Evolutionary conservation across 177 flowering plant genomes (phyloP).

Genomic region (Vitis hybrid): DNA sequence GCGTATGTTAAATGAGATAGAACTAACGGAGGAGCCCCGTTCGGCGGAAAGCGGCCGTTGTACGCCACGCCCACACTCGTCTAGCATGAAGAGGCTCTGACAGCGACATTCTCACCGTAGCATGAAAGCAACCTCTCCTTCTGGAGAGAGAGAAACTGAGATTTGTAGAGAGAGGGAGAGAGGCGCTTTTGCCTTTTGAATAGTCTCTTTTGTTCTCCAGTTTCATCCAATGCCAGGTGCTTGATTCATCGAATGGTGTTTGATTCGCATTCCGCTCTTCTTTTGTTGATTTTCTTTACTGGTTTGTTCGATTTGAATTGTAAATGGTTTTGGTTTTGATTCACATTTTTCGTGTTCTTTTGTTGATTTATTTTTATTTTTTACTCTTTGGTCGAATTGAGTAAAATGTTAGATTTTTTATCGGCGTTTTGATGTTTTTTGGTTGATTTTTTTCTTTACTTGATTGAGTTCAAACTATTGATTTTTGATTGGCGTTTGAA

Average conservation of each 20-base stretch:
- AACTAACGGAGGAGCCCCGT: not conserved
- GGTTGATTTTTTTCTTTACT: no score
- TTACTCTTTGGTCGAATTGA: no score
- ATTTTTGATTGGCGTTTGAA: no score
- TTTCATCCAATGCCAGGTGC: no score
- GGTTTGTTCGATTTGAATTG: not conserved
- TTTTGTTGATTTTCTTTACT: not conserved
- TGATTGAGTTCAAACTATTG: no score
- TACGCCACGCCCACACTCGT: constrained; percentile 17
- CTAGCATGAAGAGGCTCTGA: not conserved
- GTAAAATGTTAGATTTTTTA: no score
- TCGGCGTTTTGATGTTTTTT: no score
- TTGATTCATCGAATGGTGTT: no score
- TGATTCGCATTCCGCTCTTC: no score
- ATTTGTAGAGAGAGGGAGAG: constrained; percentile 1
- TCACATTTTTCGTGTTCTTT: not conserved
- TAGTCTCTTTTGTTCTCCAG: no score
- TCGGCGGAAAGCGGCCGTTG: constrained; percentile 15
- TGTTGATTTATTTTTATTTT: constrained; percentile 11
- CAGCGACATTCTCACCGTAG: constrained; percentile 8
- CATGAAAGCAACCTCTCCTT: constrained; percentile 9
- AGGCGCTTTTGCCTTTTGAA: not conserved
- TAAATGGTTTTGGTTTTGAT: not conserved
- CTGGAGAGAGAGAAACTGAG: not conserved
- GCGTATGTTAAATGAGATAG: not conserved